Evolutionary conservation across 805 yeast genomes (phyloP).

Genomic region (Soucietia sequanensis): DNA sequence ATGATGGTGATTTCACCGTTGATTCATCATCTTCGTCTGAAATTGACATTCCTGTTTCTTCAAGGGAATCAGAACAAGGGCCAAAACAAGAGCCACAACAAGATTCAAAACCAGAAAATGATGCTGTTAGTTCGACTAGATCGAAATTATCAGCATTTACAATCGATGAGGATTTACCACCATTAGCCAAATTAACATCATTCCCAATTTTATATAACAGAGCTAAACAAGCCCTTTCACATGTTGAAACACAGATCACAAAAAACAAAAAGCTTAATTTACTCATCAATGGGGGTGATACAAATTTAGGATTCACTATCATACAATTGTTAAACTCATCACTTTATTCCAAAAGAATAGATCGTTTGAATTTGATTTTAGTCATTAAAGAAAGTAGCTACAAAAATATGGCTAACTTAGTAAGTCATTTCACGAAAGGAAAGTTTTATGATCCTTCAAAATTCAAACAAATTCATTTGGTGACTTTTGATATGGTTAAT

Average conservation of each 20-base stretch:
- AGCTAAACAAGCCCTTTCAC: slow-evolving; percentile 34
- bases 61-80: no score
- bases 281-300: slow-evolving; percentile 44
- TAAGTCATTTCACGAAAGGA: slow-evolving; percentile 15
- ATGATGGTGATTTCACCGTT: slow-evolving; percentile 11
- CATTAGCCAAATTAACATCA: slow-evolving; percentile 31
- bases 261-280: slow-evolving; percentile 22
- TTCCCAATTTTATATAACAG: slow-evolving; percentile 36
- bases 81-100: no score
- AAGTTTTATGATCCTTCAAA: slow-evolving; percentile 20
- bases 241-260: slow-evolving; percentile 16
- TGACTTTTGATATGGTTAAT: slow-evolving; percentile 33
- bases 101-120: no score
- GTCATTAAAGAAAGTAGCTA: slow-evolving; percentile 24
- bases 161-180: slow-evolving; percentile 13
- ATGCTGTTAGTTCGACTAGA: neutral
- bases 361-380: slow-evolving; percentile 27
- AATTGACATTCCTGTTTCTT: no score
- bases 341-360: slow-evolving; percentile 18
- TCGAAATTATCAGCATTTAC: no score
- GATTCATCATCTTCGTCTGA: slow-evolving; percentile 9
- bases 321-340: slow-evolving; percentile 32
- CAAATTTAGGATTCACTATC: slow-evolving; percentile 35
- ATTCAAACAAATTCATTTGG: slow-evolving; percentile 19
- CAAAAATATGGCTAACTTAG: slow-evolving; percentile 16